Percentiles rank a stretch among this genome's conserved stretches.
Conservation (phyloP, 495 filamentous ascomycete genomes). For the Trichoderma erinaceum region DNA sequence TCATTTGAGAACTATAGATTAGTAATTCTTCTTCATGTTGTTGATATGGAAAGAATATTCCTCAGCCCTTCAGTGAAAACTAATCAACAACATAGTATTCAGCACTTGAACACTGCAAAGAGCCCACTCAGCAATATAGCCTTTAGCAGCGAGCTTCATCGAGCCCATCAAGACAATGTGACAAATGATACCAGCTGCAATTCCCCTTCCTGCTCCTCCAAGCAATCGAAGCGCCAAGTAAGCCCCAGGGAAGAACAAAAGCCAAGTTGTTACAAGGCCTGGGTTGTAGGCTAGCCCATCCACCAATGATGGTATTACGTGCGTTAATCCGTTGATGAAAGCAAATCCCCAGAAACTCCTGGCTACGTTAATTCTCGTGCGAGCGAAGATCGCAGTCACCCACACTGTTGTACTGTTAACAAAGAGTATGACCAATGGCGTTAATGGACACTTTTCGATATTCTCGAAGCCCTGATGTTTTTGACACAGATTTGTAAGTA, state of each 20-base stretch:
- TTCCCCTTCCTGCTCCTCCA: neutral
- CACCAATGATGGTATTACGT: neutral
- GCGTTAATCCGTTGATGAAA: neutral
- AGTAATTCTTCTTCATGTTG: too few relatives aligned
- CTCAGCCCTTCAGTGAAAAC: neutral
- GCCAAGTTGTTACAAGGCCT: neutral
- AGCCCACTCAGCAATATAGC: neutral
- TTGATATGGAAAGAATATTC: too few relatives aligned
- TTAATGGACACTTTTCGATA: neutral
- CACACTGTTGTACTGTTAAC: neutral
- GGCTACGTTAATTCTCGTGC: neutral
- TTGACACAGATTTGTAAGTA: neutral
- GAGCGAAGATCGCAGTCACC: neutral
- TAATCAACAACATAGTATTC: neutral
- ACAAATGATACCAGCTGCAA: constrained; percentile 1
- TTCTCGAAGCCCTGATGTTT: neutral
- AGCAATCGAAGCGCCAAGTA: neutral
- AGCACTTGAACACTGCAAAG: neutral
- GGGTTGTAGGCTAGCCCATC: neutral
- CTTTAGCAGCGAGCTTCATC: constrained; percentile 8
- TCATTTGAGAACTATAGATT: too few relatives aligned
- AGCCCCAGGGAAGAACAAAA: constrained; percentile 1
- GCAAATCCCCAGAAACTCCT: neutral
- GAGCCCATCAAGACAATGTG: constrained; percentile 12
- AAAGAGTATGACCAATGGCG: neutral